Evolutionary conservation across 169 alveolate genomes (phyloP).

Genomic region (Plasmodium relictum): DNA sequence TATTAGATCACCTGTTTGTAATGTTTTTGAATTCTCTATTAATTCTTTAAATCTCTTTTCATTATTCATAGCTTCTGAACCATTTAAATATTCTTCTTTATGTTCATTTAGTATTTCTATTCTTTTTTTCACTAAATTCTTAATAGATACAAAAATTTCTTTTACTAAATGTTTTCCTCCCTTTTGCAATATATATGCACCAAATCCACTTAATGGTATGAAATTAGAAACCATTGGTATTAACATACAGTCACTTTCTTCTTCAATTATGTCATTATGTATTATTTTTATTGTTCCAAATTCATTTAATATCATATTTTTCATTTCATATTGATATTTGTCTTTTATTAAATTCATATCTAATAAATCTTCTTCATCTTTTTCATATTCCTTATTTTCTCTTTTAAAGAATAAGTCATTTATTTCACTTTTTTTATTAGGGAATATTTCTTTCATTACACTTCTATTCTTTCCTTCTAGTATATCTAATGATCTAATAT

Average conservation of each 20-base stretch:
- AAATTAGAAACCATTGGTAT: slow-evolving; percentile 77
- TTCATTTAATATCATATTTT: slow-evolving; percentile 41
- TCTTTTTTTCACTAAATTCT: slow-evolving; percentile 64
- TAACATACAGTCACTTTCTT: slow-evolving; percentile 76
- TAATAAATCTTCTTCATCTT: slow-evolving; percentile 25
- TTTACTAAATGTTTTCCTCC: slow-evolving; percentile 75
- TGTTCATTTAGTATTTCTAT: slow-evolving; percentile 73
- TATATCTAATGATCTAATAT: slow-evolving; percentile 57
- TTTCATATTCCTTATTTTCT: neutral
- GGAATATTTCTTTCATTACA: slow-evolving; percentile 73
- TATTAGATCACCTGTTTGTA: slow-evolving; percentile 75
- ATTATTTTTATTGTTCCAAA: slow-evolving; percentile 53
- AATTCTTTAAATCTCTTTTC: slow-evolving; percentile 51
- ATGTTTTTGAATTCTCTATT: slow-evolving; percentile 33
- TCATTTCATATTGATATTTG: slow-evolving; percentile 65
- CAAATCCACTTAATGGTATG: slow-evolving; percentile 73
- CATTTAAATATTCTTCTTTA: slow-evolving; percentile 41
- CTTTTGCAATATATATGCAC: slow-evolving; percentile 70
- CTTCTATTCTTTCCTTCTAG: slow-evolving; percentile 77
- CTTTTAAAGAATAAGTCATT: slow-evolving; percentile 64
- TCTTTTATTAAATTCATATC: slow-evolving; percentile 3
- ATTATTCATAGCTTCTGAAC: neutral
- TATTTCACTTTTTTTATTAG: slow-evolving; percentile 74
- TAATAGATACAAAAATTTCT: slow-evolving; percentile 52
- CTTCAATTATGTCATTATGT: slow-evolving; percentile 75